phyloP scores from a whole-genome alignment of 805 yeast genomes.

The Kodamaea neixiangensis region DNA sequence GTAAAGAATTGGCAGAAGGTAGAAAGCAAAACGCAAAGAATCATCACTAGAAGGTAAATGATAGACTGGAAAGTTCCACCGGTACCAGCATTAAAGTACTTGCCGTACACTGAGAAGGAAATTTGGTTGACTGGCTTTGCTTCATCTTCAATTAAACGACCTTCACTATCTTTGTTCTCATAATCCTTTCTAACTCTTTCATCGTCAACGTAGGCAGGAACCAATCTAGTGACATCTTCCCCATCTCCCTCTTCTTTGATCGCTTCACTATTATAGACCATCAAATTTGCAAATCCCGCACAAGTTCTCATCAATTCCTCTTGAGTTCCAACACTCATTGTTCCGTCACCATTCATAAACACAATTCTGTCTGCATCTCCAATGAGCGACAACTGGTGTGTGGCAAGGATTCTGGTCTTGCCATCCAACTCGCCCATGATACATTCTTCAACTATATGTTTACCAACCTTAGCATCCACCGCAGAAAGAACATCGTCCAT shows the following conservation, averaged over 20 bases:
- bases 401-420: conserved; percentile 76
- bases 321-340: conserved; percentile 59
- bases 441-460: conserved; percentile 71
- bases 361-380: conserved; percentile 68
- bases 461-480: conserved; percentile 86
- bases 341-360: conserved; percentile 67
- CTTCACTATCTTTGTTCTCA: background rate
- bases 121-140: conserved; percentile 28
- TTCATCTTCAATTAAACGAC: conserved; percentile 17
- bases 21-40: conserved; percentile 21
- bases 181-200: background rate
- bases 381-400: conserved; percentile 77
- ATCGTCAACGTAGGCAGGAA: background rate
- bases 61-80: conserved; percentile 7
- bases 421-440: conserved; percentile 54
- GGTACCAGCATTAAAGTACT: conserved; percentile 32
- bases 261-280: conserved; percentile 30
- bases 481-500: conserved; percentile 83
- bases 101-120: conserved; percentile 30
- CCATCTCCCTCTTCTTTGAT: conserved; percentile 15
- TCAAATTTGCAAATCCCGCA: conserved; percentile 35
- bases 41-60: conserved; percentile 9
- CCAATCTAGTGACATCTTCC: conserved; percentile 5
- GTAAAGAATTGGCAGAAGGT: conserved; percentile 59
- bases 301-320: conserved; percentile 48